Evolutionary conservation across 2,329 filamentous ascomycete genomes (phyloP), one percentile per base, ranked within the genome.

Genomic region (Penicillium sp.): DNA sequence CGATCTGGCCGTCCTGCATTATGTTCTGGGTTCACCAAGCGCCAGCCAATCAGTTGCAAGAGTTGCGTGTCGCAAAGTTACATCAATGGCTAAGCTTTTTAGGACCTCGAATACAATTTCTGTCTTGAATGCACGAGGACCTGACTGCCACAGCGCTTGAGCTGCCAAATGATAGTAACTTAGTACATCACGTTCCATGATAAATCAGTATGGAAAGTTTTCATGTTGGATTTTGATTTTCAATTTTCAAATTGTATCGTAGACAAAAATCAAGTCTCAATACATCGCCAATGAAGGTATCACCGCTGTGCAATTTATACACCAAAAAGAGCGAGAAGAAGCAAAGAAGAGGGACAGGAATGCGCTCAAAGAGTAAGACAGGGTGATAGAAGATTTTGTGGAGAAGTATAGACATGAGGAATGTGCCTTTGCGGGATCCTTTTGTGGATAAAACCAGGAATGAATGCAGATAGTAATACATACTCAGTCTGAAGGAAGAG

Each of bases 281-380:
- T 46, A 50, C 34, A 51, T 62, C 42, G 53, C 51, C 59, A 56
- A 55, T 57, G 27, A 51, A 60, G 55, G 59, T 57, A 63, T 60
- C 57, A 63, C 36, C 47, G 49, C 51, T 52, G 53, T 47, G 41
- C 43, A 52, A 43, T 57, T 47, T 47, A 43, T 46, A 46, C 48
- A 50, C 34, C 11, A 27, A 40, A 40, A 32, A 34, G 18, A 44
- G 46, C 11, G 49, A 32, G 16, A 16, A 43, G 19, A 49, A 30
- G 9, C 29, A 40, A 27, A 42, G 19, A 34, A 23, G 23, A 30
- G 16, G 13, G 32, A 32, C 42, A 29, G 50, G 47, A n/a, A 6
- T 16, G 27, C 30, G 16, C 18, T 26, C 4, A 16, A n/a, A 47
- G 46, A 40, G 29, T 49, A 29, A 30, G 41, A 41, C 11, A 55